Base-by-base conservation (phyloP, 108 stramenopile species). In the Skeletonema grethae region DNA sequence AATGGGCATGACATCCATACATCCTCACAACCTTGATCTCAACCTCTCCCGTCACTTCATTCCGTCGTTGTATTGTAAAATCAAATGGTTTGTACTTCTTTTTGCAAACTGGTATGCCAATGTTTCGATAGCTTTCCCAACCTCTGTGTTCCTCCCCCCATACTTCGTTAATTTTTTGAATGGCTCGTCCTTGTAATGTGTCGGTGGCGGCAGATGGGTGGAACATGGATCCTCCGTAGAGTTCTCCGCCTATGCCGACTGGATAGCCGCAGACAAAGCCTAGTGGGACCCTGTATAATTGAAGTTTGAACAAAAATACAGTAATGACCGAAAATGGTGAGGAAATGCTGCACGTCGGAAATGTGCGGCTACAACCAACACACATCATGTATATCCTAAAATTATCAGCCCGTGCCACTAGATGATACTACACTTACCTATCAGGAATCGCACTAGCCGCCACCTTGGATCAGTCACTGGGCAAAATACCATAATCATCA, bases 181-280 rank as follows among this genome's bases (percentile, higher is more conserved):
- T 95, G 18, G 94, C 94, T 30, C 75, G 80, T 15, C 90, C 87
- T 72, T 95, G 94, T 48, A 87, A 66, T 10, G 94, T 89, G 65
- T 91, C 89, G 8, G 75, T 82, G 7, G 94, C 91, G 20, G 94
- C 94, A 8, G 90, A 89, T 55, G 84, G 77, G 35, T 81, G 77
- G 67, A 92, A 95, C 91, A 95, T 95, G 69, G 82, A 83, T 13
- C 94, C 94, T 2, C 91, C 91, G 65, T 95, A 95, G 20, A 90
- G 77, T 61, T 95, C 94, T 36, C 94, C 94, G 10, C 82, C 79
- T 50, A 50, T 70, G 15, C 85, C 77, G 7, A 74, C 76, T 67
- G 60, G 94, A 79, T 91, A 91, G 70, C 94, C 94, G 66, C 94
- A 95, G 55, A 95, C 84, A 70, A 95, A 95, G 77, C 94, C 94